Conservation (phyloP, 163 green algal genomes). For the Chloromonas sp. region DNA sequence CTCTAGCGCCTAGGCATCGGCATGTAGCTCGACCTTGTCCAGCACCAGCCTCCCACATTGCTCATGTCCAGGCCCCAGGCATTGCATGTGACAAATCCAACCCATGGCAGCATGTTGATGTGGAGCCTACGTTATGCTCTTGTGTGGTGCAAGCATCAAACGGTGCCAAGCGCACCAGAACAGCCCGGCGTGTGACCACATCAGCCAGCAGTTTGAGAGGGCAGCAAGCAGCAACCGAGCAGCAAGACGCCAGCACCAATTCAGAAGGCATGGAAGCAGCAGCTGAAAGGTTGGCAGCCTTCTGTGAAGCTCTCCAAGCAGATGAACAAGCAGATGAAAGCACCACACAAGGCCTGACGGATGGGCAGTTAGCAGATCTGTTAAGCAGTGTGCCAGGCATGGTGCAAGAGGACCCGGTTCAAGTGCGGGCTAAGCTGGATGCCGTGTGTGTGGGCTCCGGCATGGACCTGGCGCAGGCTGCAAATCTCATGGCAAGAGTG, state of each 20-base stretch:
- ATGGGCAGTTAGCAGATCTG: constrained; percentile 7
- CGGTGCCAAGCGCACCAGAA: too few relatives aligned
- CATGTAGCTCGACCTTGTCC: too few relatives aligned
- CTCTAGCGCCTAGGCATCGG: too few relatives aligned
- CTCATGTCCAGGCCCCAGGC: too few relatives aligned
- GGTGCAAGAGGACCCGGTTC: neutral
- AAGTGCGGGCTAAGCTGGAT: neutral
- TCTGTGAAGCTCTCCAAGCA: neutral
- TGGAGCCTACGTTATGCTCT: too few relatives aligned
- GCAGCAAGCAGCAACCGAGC: too few relatives aligned
- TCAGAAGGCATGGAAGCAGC: neutral
- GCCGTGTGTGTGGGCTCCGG: neutral
- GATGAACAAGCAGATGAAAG: neutral
- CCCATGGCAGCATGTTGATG: too few relatives aligned
- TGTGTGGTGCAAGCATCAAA: too few relatives aligned
- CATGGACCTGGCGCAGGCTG: neutral
- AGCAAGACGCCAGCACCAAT: neutral
- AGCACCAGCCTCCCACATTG: too few relatives aligned
- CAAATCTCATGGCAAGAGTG: neutral
- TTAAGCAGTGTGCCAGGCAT: constrained; percentile 14
- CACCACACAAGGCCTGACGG: neutral
- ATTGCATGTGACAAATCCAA: too few relatives aligned
- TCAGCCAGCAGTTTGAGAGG: too few relatives aligned
- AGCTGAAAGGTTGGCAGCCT: neutral
- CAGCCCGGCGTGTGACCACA: too few relatives aligned